Evolutionary conservation across 257 asterid genomes (phyloP).

Genomic region (Rauvolfia tetraphylla): DNA sequence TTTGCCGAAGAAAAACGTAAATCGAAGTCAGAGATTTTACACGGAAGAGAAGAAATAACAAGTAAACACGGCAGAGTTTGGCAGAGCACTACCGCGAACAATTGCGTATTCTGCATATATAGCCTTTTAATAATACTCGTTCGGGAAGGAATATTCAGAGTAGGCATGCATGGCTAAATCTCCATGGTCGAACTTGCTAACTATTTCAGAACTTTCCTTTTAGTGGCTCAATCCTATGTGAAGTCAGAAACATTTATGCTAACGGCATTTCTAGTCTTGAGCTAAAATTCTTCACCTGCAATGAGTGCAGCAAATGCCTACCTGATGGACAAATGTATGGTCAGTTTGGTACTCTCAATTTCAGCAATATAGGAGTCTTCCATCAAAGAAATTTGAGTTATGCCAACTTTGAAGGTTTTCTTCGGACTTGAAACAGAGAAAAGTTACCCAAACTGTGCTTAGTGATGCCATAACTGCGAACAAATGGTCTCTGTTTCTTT

Average conservation of each 20-base stretch:
- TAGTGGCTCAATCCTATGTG: background rate
- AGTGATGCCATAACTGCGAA: background rate
- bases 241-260: background rate
- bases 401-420: background rate
- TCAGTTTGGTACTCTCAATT: background rate
- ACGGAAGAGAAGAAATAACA: background rate
- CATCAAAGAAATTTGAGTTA: background rate
- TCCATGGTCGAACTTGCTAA: background rate
- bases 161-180: background rate
- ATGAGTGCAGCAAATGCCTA: background rate
- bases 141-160: background rate
- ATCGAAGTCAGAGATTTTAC: background rate
- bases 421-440: background rate
- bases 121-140: background rate
- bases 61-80: constrained; percentile 13
- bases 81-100: background rate
- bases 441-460: background rate
- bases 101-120: constrained; percentile 6
- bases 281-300: background rate
- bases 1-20: background rate
- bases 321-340: background rate
- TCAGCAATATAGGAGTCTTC: background rate
- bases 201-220: background rate
- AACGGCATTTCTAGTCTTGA: background rate
- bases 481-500: background rate